Percentiles rank a stretch among this genome's conserved stretches.
These are phyloP conservation scores for Heterobasidion occidentale DNA, from an alignment of 1,284 basidiomycete genomes.

Conservation along the genomic window DNA sequence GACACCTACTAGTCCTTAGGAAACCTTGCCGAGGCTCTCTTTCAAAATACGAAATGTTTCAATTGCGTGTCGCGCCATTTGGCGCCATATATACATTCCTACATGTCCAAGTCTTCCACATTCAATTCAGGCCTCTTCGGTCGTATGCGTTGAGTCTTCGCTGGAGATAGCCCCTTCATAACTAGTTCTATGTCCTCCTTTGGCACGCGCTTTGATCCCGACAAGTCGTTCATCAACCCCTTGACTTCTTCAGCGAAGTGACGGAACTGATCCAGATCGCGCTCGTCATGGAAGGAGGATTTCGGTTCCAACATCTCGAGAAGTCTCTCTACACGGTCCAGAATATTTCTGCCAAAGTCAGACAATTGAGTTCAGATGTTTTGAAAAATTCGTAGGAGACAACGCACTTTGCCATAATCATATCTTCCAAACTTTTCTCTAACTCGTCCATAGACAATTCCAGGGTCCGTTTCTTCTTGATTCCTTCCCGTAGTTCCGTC, in stretches of 20 bases:
- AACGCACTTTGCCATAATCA: not conserved
- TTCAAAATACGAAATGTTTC: no score
- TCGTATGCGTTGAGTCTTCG: no score
- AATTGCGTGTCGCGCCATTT: no score
- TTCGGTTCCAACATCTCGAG: not conserved
- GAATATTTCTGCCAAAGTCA: not conserved
- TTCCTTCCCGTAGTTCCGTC: conserved; percentile 22
- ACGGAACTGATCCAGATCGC: not conserved
- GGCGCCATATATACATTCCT: no score
- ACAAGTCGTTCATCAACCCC: not conserved
- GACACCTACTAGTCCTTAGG: no score
- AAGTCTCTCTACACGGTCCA: not conserved
- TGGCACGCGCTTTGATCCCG: not conserved
- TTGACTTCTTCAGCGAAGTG: not conserved
- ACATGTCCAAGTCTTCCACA: no score
- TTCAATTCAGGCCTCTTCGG: no score
- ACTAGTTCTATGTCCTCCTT: not conserved
- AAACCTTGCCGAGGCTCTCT: no score
- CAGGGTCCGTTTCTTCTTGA: conserved; percentile 16
- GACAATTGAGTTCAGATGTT: not conserved
- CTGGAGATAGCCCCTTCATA: not conserved
- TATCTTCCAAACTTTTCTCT: not conserved
- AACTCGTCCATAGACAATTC: not conserved
- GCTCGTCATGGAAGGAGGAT: not conserved
- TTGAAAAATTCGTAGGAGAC: not conserved